phyloP scores from a whole-genome alignment of 768 basidiomycete species.

The Amanita pseudoporphyria region DNA sequence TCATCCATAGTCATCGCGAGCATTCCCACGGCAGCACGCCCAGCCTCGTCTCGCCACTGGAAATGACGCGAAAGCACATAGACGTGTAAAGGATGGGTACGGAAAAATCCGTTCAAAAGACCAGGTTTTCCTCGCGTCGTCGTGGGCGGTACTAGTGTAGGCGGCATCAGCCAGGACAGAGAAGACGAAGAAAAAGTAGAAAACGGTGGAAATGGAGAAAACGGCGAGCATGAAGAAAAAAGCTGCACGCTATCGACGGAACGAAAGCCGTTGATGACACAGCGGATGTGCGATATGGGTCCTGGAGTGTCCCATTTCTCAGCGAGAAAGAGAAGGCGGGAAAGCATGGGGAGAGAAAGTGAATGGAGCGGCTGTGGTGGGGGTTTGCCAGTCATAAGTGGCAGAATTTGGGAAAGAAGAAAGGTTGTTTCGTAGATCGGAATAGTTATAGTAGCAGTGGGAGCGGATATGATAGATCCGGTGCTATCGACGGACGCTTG shows the following conservation, averaged over 20 bases:
- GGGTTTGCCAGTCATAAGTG: not conserved
- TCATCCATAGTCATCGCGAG: conserved; percentile 37
- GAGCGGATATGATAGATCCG: not conserved
- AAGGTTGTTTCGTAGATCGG: conserved; percentile 32
- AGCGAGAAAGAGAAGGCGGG: conserved; percentile 48
- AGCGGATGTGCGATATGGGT: conserved; percentile 31
- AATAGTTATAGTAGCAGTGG: conserved; percentile 9
- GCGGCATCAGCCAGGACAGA: conserved; percentile 11
- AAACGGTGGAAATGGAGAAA: conserved; percentile 41
- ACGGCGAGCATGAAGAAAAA: conserved; percentile 35
- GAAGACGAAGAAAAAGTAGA: conserved; percentile 27
- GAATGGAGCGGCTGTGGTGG: conserved; percentile 25
- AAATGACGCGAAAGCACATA: conserved; percentile 46
- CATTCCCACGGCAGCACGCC: conserved; percentile 39
- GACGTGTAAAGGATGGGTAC: conserved; percentile 31
- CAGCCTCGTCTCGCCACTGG: conserved; percentile 44
- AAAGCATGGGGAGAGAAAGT: conserved; percentile 40
- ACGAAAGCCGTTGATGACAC: conserved; percentile 44
- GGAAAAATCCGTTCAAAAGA: conserved; percentile 33
- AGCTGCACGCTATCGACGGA: conserved; percentile 23
- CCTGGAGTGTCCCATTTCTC: conserved; percentile 50
- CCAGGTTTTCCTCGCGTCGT: conserved; percentile 4
- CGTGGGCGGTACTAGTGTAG: not conserved
- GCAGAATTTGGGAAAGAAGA: conserved; percentile 43
- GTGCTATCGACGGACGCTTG: not conserved